These are phyloP conservation scores for Lumnitzera racemosa DNA, from an alignment of 345 rosid species.

Conservation along the genomic window DNA sequence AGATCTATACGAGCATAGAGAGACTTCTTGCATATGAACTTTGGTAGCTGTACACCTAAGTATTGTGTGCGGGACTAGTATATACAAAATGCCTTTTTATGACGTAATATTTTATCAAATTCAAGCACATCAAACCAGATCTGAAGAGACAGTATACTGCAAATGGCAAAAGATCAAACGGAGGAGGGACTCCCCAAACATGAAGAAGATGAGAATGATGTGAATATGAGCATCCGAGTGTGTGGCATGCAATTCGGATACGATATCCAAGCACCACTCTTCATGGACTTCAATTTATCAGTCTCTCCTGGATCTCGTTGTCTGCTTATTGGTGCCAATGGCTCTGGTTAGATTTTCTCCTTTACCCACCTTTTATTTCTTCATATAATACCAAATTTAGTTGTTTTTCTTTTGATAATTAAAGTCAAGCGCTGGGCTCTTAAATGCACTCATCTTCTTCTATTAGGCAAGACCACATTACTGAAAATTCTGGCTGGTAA, in stretches of 20 bases:
- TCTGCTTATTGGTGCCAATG: slow-evolving; percentile 91
- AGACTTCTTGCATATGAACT: too few species aligned
- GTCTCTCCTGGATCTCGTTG: slow-evolving; percentile 75
- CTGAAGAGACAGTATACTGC: too few species aligned
- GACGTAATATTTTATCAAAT: too few species aligned
- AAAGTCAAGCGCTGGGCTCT: not conserved
- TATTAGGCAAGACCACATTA: slow-evolving; percentile 78
- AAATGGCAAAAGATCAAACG: too few species aligned
- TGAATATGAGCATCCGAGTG: slow-evolving; percentile 39
- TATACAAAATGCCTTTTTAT: too few species aligned
- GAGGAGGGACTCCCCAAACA: too few species aligned
- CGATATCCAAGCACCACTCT: slow-evolving; percentile 52
- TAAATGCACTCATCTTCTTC: not conserved
- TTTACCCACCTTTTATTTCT: not conserved
- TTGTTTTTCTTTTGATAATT: not conserved
- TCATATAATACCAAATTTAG: not conserved
- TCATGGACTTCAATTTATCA: slow-evolving; percentile 59
- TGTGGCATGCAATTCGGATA: slow-evolving; percentile 76
- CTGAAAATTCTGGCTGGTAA: slow-evolving; percentile 83
- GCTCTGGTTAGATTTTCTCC: slow-evolving; percentile 52
- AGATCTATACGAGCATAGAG: too few species aligned
- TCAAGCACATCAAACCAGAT: too few species aligned
- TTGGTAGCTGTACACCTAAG: too few species aligned
- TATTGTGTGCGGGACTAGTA: too few species aligned
- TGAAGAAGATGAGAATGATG: not conserved